phyloP scores from a whole-genome alignment of 257 asterid species.

The Thymus quinquecostatus region DNA sequence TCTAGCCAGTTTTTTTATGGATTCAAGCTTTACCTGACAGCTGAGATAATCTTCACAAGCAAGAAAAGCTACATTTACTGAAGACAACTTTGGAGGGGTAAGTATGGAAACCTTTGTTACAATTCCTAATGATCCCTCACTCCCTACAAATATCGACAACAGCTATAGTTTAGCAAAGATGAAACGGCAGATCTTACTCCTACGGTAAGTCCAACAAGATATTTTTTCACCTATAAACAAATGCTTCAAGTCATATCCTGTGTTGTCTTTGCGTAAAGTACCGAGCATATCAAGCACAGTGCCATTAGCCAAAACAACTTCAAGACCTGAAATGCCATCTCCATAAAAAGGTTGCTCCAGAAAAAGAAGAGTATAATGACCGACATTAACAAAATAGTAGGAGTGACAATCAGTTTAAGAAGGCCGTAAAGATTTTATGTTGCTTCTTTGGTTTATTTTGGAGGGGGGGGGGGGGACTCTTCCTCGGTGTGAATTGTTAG shows the following conservation, averaged over 20 bases:
- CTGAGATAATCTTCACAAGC: conserved; percentile 86
- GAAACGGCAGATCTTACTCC: conserved; percentile 26
- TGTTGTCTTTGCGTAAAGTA: conserved; percentile 91
- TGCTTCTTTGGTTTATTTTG: background rate
- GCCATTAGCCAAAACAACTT: conserved; percentile 94
- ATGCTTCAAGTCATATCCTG: conserved; percentile 98
- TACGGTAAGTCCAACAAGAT: conserved; percentile 26
- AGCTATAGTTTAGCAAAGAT: conserved; percentile 31
- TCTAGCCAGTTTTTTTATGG: background rate
- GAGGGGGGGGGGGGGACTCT: background rate
- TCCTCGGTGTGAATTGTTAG: background rate
- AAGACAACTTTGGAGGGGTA: conserved; percentile 88
- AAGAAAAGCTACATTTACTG: conserved; percentile 90
- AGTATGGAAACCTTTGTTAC: conserved; percentile 93
- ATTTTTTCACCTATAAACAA: conserved; percentile 77
- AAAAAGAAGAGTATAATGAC: background rate
- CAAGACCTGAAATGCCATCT: conserved; percentile 72
- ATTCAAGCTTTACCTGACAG: conserved; percentile 77
- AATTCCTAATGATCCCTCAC: conserved; percentile 97
- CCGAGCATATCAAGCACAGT: conserved; percentile 97
- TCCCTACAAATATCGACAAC: conserved; percentile 55
- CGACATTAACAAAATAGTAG: background rate
- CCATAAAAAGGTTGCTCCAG: conserved; percentile 9
- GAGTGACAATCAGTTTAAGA: background rate
- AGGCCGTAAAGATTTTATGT: background rate